Percentiles rank a stretch among this genome's conserved stretches.
phyloP scores from a whole-genome alignment of 805 yeast species.

The Kurtzmaniella fragi region DNA sequence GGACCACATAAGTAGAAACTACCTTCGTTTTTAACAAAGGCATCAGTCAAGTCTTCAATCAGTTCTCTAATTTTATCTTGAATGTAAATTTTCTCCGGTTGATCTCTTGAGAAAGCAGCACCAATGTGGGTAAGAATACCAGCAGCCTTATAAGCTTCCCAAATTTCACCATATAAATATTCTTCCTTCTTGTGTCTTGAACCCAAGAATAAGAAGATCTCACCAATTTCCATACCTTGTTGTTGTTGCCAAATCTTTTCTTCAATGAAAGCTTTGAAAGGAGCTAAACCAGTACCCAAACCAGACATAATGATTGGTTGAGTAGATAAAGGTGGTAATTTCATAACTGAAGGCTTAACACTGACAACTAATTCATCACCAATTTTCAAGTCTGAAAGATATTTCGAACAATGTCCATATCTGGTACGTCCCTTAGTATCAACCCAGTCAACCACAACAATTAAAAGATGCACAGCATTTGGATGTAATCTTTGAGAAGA shows the following conservation, averaged over 20 bases:
- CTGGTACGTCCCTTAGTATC: constrained; percentile 81
- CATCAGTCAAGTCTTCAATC: constrained; percentile 66
- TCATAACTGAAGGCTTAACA: constrained; percentile 96
- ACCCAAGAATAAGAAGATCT: constrained; percentile 81
- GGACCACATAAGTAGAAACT: constrained; percentile 97
- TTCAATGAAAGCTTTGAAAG: constrained; percentile 95
- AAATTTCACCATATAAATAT: constrained; percentile 90
- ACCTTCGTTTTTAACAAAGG: constrained; percentile 75
- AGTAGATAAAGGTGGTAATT: constrained; percentile 78
- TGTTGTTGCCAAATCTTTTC: constrained; percentile 90
- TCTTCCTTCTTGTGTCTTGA: constrained; percentile 95
- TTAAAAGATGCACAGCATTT: constrained; percentile 81
- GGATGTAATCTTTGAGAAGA: constrained; percentile 92
- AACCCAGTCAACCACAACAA: constrained; percentile 95
- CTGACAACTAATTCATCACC: constrained; percentile 89
- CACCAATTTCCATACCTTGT: constrained; percentile 88
- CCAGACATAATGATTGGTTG: constrained; percentile 97
- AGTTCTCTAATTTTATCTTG: constrained; percentile 88
- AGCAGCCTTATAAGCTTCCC: constrained; percentile 94
- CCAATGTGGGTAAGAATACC: constrained; percentile 92
- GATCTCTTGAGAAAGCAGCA: constrained; percentile 98
- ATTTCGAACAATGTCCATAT: constrained; percentile 93
- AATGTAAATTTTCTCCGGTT: constrained; percentile 88
- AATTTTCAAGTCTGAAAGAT: constrained; percentile 67
- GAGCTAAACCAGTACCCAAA: constrained; percentile 96